These are phyloP conservation scores for Clathrus columnatus DNA, from an alignment of 768 basidiomycete genomes.

Conservation along the genomic window DNA sequence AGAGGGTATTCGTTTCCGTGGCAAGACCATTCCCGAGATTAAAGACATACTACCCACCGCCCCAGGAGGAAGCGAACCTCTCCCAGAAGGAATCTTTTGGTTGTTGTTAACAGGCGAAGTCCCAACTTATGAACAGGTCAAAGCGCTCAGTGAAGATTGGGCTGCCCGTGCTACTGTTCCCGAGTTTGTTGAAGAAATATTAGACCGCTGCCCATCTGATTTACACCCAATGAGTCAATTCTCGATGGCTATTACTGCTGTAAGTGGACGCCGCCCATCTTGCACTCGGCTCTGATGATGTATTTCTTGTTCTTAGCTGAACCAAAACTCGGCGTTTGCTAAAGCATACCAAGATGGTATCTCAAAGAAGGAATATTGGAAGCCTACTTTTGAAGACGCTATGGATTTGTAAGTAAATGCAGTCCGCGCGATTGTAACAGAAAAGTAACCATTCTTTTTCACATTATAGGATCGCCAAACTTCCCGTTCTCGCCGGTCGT, in stretches of 20 bases:
- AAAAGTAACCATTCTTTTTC: slow-evolving; percentile 7
- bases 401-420: slow-evolving; percentile 64
- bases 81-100: slow-evolving; percentile 95
- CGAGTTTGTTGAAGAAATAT: slow-evolving; percentile 91
- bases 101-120: slow-evolving; percentile 90
- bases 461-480: slow-evolving; percentile 76
- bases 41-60: slow-evolving; percentile 84
- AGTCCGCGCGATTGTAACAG: neutral
- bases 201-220: slow-evolving; percentile 88
- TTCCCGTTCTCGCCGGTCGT: slow-evolving; percentile 92
- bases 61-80: slow-evolving; percentile 78
- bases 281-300: neutral
- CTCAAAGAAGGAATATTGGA: slow-evolving; percentile 96
- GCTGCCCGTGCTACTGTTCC: slow-evolving; percentile 87
- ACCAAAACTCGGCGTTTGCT: slow-evolving; percentile 95
- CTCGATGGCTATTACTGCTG: slow-evolving; percentile 90
- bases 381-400: slow-evolving; percentile 80
- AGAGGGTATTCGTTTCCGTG: slow-evolving; percentile 98
- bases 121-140: slow-evolving; percentile 84
- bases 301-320: slow-evolving; percentile 40
- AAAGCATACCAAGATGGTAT: slow-evolving; percentile 90
- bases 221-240: slow-evolving; percentile 99
- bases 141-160: slow-evolving; percentile 85
- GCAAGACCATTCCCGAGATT: slow-evolving; percentile 88
- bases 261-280: slow-evolving; percentile 36